These are phyloP conservation scores for Arctium lappa DNA, from an alignment of 129 eudicot genomes.

Conservation along the genomic window DNA sequence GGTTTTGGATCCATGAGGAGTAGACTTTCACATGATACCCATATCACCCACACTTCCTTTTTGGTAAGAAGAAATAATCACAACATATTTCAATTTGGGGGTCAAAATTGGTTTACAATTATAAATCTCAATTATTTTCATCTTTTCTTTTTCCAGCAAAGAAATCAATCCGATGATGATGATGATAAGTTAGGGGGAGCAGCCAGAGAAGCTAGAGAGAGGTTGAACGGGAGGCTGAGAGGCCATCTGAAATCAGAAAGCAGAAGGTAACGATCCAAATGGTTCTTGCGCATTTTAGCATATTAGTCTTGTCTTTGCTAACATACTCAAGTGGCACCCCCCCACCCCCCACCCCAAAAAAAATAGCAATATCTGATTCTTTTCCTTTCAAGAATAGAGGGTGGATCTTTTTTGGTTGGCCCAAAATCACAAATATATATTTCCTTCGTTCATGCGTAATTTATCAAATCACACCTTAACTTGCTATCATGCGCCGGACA, in stretches of 20 bases:
- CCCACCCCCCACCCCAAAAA: background rate
- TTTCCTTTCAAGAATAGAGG: background rate
- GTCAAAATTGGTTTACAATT: background rate
- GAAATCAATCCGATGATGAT: conserved; percentile 36
- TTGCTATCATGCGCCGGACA: conserved; percentile 6
- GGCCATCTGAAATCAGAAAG: conserved; percentile 37
- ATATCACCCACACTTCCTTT: conserved; percentile 25
- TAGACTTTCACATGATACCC: conserved; percentile 23
- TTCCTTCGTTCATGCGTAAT: background rate
- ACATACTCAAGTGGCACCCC: background rate
- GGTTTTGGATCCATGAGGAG: conserved; percentile 22
- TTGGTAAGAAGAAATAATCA: conserved; percentile 6
- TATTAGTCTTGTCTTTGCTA: background rate
- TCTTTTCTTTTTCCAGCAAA: conserved; percentile 23
- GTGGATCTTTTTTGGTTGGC: background rate
- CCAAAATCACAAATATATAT: background rate
- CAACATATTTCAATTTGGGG: background rate
- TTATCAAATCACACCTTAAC: background rate
- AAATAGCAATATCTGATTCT: background rate
- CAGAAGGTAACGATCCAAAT: conserved; percentile 21
- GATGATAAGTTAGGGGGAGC: conserved; percentile 40
- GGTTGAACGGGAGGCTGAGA: conserved; percentile 53
- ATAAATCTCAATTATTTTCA: background rate
- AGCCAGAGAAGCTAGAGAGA: conserved; percentile 68
- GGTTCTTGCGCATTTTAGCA: conserved; percentile 12